These are phyloP conservation scores for Rhododendron griersonianum DNA, from an alignment of 148 eudicot species.

Conservation along the genomic window DNA sequence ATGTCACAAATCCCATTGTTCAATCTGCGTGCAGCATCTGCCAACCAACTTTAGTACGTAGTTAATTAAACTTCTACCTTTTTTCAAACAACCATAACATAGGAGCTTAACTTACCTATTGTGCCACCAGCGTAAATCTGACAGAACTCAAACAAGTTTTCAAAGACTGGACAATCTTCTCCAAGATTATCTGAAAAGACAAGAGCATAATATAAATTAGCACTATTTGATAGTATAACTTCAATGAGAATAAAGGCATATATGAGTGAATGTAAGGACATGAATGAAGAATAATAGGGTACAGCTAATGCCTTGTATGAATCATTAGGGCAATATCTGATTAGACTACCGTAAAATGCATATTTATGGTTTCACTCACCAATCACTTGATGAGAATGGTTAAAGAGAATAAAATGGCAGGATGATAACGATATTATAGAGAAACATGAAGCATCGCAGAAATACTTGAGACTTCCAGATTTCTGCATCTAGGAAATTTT, in stretches of 20 bases:
- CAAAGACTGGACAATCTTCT: constrained; percentile 97
- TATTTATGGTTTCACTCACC: neutral
- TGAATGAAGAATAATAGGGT: neutral
- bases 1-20: constrained; percentile 90
- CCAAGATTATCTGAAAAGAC: constrained; percentile 80
- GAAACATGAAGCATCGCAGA: neutral
- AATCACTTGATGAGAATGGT: neutral
- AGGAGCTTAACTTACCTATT: constrained; percentile 52
- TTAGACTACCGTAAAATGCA: neutral
- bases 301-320: neutral
- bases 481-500: neutral
- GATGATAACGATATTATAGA: neutral
- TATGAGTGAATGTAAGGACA: neutral
- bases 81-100: constrained; percentile 1
- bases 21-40: constrained; percentile 98
- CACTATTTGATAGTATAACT: neutral
- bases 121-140: constrained; percentile 99
- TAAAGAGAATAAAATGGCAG: neutral
- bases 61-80: constrained; percentile 8
- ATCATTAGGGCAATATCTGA: neutral
- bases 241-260: neutral
- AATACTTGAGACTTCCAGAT: neutral
- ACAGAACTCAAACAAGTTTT: constrained; percentile 92
- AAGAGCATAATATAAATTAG: neutral
- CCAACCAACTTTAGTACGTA: constrained; percentile 16